Evolutionary conservation across 2,329 filamentous ascomycete species (phyloP).

Genomic region (Aspergillus piperis): DNA sequence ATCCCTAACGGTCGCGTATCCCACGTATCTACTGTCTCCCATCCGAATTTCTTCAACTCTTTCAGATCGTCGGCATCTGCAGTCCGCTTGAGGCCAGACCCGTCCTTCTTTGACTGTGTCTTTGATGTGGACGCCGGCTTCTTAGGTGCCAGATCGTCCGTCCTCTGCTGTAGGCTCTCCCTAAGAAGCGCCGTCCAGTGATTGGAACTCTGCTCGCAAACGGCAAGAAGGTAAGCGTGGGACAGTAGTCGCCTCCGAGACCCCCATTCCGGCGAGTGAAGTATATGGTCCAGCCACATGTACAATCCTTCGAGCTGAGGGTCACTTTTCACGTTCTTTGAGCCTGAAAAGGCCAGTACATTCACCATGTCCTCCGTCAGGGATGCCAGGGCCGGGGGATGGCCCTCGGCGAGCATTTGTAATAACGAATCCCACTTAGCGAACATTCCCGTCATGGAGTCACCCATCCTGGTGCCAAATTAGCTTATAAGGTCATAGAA

Average conservation of each 20-base stretch:
- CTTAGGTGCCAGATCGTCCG: not conserved
- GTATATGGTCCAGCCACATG: constrained; percentile 53
- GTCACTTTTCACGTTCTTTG: constrained; percentile 27
- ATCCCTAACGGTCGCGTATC: constrained; percentile 38
- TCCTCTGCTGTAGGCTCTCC: constrained; percentile 19
- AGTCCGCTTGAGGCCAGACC: not conserved
- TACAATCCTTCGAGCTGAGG: constrained; percentile 46
- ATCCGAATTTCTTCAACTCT: constrained; percentile 30
- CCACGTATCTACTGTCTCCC: constrained; percentile 33
- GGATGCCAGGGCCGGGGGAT: constrained; percentile 38
- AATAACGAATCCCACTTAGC: constrained; percentile 41
- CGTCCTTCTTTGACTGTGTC: not conserved
- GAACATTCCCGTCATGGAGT: constrained; percentile 31
- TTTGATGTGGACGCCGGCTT: not conserved
- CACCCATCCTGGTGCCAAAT: constrained; percentile 25
- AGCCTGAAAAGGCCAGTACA: constrained; percentile 32
- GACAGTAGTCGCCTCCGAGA: constrained; percentile 31
- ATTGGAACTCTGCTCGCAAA: constrained; percentile 36
- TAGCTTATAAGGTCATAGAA: not conserved
- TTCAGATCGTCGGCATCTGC: constrained; percentile 18
- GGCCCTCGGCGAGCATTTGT: constrained; percentile 36
- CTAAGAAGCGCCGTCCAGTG: constrained; percentile 33
- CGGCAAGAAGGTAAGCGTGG: constrained; percentile 34
- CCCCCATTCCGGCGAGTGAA: constrained; percentile 43
- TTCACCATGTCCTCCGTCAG: constrained; percentile 44